A percentile compares a stretch with the other conserved stretches of the same genome.
Conservation (phyloP, 192 early-diverging fungal species). For the Linnemannia exigua region DNA sequence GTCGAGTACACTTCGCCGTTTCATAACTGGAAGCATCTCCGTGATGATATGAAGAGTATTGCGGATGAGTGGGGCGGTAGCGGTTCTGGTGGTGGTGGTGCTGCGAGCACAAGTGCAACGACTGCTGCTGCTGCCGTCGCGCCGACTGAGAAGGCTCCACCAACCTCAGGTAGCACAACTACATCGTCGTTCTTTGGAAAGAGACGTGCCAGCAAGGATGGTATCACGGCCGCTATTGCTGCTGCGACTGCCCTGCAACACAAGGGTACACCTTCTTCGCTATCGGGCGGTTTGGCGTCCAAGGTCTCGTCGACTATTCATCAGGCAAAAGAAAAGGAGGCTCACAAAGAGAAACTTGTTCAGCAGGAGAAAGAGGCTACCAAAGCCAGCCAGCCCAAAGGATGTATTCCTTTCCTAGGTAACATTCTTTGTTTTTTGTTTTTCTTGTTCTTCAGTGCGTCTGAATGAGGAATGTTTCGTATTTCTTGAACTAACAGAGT, state of each 20-base stretch:
- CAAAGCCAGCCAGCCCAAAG: conserved; percentile 52
- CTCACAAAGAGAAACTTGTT: neutral
- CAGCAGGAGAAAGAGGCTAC: conserved; percentile 12
- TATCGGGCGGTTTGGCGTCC: neutral
- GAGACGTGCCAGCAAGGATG: neutral
- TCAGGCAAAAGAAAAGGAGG: conserved; percentile 8
- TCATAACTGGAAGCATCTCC: conserved; percentile 70
- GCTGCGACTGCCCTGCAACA: neutral
- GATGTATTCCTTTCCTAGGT: conserved; percentile 75
- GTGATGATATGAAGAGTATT: conserved; percentile 69
- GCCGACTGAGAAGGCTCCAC: neutral
- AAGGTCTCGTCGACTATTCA: neutral
- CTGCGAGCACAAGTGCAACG: neutral
- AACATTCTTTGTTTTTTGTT: neutral
- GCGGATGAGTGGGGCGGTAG: conserved; percentile 66
- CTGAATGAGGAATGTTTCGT: too few species aligned
- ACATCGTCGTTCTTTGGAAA: conserved; percentile 13
- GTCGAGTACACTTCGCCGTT: conserved; percentile 66
- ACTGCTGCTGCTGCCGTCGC: neutral
- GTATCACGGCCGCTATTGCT: neutral
- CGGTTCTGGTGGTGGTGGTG: neutral
- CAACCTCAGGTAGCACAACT: neutral
- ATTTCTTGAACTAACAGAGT: too few species aligned
- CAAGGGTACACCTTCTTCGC: neutral
- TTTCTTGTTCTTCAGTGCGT: too few species aligned